These are phyloP conservation scores for Stephania cephalantha DNA, from an alignment of 164 flowering plant genomes.

Conservation along the genomic window DNA sequence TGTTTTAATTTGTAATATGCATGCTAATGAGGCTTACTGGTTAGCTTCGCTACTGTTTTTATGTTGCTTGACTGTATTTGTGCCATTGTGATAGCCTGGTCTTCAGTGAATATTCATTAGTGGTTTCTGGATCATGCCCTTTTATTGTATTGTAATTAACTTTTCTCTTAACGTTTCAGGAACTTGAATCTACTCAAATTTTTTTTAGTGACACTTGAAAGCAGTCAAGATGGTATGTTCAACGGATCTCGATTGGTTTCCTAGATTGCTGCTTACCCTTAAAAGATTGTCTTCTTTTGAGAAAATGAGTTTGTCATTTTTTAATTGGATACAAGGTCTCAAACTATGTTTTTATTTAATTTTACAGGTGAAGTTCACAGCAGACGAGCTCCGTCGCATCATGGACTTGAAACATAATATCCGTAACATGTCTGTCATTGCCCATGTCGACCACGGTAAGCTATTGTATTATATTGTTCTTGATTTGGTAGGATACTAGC, in stretches of 20 bases:
- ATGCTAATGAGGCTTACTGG: not conserved
- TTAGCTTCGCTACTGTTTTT: not conserved
- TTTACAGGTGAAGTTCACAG: conserved; percentile 30
- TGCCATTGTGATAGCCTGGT: not conserved
- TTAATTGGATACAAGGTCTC: not conserved
- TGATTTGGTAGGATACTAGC: not conserved
- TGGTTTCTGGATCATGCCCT: too few relatives aligned
- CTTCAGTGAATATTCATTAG: too few relatives aligned
- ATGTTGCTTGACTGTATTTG: not conserved
- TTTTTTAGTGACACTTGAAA: not conserved
- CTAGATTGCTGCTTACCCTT: not conserved
- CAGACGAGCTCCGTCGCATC: conserved; percentile 28
- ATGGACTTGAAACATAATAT: conserved; percentile 33
- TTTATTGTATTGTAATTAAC: too few relatives aligned
- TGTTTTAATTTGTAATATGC: not conserved
- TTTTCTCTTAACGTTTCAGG: not conserved
- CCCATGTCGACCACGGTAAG: conserved; percentile 12
- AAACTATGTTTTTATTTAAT: not conserved
- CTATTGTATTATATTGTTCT: not conserved
- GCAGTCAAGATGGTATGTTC: not conserved
- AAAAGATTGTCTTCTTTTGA: not conserved
- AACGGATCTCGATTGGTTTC: not conserved
- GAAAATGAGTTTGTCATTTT: too few relatives aligned
- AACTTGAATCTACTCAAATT: not conserved
- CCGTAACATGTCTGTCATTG: conserved; percentile 11